Evolutionary conservation across 306 rosid species (phyloP), one percentile per base, ranked within the genome.

Genomic region (Trichosanthes cucumerina): DNA sequence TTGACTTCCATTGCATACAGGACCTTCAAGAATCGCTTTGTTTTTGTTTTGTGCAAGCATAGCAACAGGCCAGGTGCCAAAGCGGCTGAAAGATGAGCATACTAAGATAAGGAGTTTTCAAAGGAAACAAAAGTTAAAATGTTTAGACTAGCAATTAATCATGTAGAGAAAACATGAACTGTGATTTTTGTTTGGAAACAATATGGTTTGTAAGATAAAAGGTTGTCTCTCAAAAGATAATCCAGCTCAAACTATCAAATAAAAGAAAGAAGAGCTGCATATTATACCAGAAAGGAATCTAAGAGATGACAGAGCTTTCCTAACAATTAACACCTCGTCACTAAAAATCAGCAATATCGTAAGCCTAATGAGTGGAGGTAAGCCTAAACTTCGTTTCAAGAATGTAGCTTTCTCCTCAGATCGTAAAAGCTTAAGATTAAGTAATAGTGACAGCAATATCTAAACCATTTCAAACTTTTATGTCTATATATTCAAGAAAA

Each of bases 41-140:
- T 96, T 96, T 86, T 96, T 96, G 89, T 89, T 91, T 80, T 87
- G 97, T 28, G 92, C 90, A 73, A 96, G 97, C 98, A 96, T 92
- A 21, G 99, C 99, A 66, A 92, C 93, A 23, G 99, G 99, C 99
- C 99, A 96, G 79, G 96, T 91, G 62, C 99, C 98, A 75, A 96
- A 90, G 56, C 91, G 96, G 76, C 99, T 96, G 75, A 7, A 87
- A 86, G 79, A 79, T 64, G 69, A 81, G 75, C 62, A 84, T 31
- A 79, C 53, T 47, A 77, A 81, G 68, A 77, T 84, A 66, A 81
- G 75, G 43, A 79, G 81, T 73, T 15, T 63, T 44, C 44, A 82
- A 50, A 47, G 52, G 31, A 36, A 60, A 78, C 23, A 34, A 4
- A 76, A 39, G 39, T 38, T 13, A 56, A 6, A 28, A 36, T 23